Base-by-base conservation (phyloP, 2,329 filamentous ascomycete genomes). In the Microascus cirrosus region DNA sequence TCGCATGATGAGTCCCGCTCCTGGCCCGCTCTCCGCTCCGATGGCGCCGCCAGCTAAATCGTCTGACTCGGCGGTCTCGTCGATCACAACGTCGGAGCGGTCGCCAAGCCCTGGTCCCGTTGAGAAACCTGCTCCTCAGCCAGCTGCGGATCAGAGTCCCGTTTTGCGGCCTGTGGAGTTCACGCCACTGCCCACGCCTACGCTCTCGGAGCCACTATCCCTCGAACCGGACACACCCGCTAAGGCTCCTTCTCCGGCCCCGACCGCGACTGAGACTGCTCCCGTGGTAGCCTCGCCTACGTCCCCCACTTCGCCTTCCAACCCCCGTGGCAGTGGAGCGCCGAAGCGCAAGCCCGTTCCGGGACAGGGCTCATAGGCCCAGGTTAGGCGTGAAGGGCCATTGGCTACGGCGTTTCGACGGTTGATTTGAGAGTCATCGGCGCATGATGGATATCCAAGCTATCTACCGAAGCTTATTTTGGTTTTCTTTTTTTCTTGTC, bases 261-360 rank as follows among this genome's bases (percentile, higher is more conserved):
- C 50, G 10, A 24, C 50, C 32, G 13, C 22, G 50, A n/a, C 15
- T n/a, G 20, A 8, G 12, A n/a, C 10, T 8, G 20, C 50, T 52
- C 20, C 13, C 22, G 20, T 2, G 24, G 50, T 51, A 20, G 5
- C 51, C 4, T 10, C 52, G 10, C 52, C 52, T 20, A 28, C 51
- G 22, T n/a, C n/a, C n/a, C n/a, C n/a, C n/a, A n/a, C n/a, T n/a
- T n/a, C n/a, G n/a, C 20, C 50, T 15, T n/a, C 22, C 10, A n/a
- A 11, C 28, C 58, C 70, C 69, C 58, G 67, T 71, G 45, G 68
- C 73, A 34, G 74, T 72, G 48, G 70, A 75, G 28, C 72, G 81
- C 60, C 73, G 70, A 62, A 76, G 80, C 36, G 36, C 58, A 83
- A 84, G 67, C 79, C 81, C 28, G 76, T 84, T 48, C 78, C 80